Evolutionary conservation across 148 eudicot genomes (phyloP), one percentile per base, ranked within the genome.

Genomic region (Rhododendron griersonianum): DNA sequence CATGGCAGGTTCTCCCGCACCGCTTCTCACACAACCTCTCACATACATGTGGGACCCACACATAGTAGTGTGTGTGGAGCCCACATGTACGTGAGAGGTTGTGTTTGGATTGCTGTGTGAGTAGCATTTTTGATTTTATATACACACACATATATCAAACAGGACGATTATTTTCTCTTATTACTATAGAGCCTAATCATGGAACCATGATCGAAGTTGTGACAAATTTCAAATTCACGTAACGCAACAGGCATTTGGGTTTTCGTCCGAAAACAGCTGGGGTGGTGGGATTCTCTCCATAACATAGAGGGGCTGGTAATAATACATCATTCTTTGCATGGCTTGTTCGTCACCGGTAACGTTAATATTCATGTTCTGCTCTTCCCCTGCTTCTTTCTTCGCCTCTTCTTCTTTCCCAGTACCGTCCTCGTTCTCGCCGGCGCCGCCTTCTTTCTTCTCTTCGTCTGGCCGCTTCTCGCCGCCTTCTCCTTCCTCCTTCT

Each of bases 241-340:
- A 85, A 96, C 93, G 89, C 89, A 87, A 83, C 99, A 96, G 21
- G 99, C 98, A 89, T 96, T 96, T 7, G 99, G 99, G 86, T 96
- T 96, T 85, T 96, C 99, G 85, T 96, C 99, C 13, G 98, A 95
- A 65, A 96, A 96, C 33, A 96, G 91, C 79, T 96, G 99, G 9
- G 99, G 99, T 7, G 98, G 93, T 57, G 99, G 99, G 73, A 95
- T 90, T 92, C 95, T 94, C 84, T 96, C 99, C 23, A 94, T 90
- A 25, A 91, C 75, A 69, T 96, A 95, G 28, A 91, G 77, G 0
- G 98, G 99, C 86, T 93, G 86, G 74, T 92, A 85, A 83, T 91
- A 86, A 86, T 93, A 89, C 92, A 94, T 88, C 93, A 94, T 90
- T 53, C 92, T 90, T 50, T 91, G 92, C 92, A 93, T 88, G 35